These are phyloP conservation scores for Lactarius deliciosus DNA, from an alignment of 768 basidiomycete genomes.

Conservation along the genomic window DNA sequence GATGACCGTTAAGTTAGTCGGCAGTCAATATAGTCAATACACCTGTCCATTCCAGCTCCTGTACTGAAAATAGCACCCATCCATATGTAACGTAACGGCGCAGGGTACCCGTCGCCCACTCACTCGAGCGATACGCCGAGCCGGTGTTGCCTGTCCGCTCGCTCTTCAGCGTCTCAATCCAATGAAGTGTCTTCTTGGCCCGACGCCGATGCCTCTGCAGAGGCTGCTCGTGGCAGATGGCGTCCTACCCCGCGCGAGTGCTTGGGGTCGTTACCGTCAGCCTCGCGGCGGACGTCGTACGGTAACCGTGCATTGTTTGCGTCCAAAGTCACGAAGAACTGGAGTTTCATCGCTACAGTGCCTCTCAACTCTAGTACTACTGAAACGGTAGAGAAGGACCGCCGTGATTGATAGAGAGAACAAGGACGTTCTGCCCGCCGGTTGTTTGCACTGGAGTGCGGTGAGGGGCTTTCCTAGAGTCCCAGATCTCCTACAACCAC, in stretches of 20 bases:
- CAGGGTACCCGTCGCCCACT: background rate
- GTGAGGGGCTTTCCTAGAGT: background rate
- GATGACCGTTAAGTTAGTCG: background rate
- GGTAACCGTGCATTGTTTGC: background rate
- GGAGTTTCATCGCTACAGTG: background rate
- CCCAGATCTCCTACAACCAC: background rate
- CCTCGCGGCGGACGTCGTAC: background rate
- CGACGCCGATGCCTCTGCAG: background rate
- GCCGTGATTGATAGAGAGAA: conserved; percentile 54
- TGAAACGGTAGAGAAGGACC: too few relatives aligned
- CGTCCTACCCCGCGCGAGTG: too few relatives aligned
- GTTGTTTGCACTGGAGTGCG: background rate
- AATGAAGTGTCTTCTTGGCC: background rate
- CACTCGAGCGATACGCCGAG: background rate
- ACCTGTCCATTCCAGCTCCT: too few relatives aligned
- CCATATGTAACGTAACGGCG: background rate
- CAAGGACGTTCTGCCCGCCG: conserved; percentile 51
- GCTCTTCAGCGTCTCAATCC: background rate
- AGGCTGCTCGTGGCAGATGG: background rate
- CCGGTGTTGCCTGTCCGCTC: background rate
- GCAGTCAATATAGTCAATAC: background rate
- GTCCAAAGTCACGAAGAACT: background rate
- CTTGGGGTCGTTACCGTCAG: background rate
- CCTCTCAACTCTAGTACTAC: background rate
- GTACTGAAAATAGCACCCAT: too few relatives aligned